Evolutionary conservation across 371 early-diverging fungal species (phyloP).

Genomic region (Haplosporangium sp.): DNA sequence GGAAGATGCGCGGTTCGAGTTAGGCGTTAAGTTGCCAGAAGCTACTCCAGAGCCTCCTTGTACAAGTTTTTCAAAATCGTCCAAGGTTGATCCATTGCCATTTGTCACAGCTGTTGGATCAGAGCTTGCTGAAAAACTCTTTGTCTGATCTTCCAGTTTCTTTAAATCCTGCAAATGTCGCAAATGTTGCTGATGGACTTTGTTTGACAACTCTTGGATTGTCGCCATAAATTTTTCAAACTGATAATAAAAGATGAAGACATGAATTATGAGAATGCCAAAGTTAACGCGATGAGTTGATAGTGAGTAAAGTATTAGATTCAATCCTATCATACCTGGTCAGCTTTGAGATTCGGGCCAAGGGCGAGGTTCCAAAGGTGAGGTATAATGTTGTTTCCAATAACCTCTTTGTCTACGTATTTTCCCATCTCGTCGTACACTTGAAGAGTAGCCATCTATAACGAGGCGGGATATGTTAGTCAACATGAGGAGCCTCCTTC

Average conservation of each 20-base stretch:
- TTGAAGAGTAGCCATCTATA: conserved; percentile 79
- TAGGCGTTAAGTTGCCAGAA: conserved; percentile 19
- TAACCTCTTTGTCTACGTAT: conserved; percentile 76
- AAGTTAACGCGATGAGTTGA: background rate
- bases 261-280: background rate
- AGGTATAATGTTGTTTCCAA: conserved; percentile 83
- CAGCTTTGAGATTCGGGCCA: conserved; percentile 75
- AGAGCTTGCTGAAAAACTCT: conserved; percentile 43
- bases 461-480: background rate
- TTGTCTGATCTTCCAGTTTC: conserved; percentile 70
- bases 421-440: conserved; percentile 86
- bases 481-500: background rate
- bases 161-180: conserved; percentile 72
- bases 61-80: conserved; percentile 53
- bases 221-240: conserved; percentile 80
- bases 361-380: conserved; percentile 85
- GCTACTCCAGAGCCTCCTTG: conserved; percentile 22
- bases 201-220: conserved; percentile 69
- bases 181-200: conserved; percentile 76
- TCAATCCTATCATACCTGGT: conserved; percentile 64
- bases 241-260: conserved; percentile 26
- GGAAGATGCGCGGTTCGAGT: conserved; percentile 20
- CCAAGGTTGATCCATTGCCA: conserved; percentile 31
- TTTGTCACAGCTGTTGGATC: conserved; percentile 28
- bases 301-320: background rate